These are phyloP conservation scores for Thermomucor indicae-seudaticae DNA, from an alignment of 371 early-diverging fungal genomes.

Conservation along the genomic window DNA sequence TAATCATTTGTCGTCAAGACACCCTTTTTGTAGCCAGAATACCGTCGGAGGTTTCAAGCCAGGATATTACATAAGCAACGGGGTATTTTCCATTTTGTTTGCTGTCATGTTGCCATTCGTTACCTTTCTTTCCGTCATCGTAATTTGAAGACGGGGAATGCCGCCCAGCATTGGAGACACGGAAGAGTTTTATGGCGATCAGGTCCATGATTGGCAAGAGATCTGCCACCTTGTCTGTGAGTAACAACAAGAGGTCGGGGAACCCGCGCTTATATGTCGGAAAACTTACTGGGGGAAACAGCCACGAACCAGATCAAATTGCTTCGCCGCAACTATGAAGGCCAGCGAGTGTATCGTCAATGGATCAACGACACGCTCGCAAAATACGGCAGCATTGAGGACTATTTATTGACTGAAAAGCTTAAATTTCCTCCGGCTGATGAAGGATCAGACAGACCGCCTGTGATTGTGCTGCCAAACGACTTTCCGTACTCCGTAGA, in stretches of 20 bases:
- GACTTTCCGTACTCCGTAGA: slow-evolving; percentile 62
- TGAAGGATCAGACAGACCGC: slow-evolving; percentile 5
- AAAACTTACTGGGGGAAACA: slow-evolving; percentile 1
- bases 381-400: slow-evolving; percentile 39
- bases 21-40: too few species aligned
- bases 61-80: too few species aligned
- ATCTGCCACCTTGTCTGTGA: slow-evolving; percentile 32
- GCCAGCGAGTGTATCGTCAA: slow-evolving; percentile 26
- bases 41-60: too few species aligned
- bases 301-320: slow-evolving; percentile 27
- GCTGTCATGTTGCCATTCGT: too few species aligned
- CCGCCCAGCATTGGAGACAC: slow-evolving; percentile 3
- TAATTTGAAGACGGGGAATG: too few species aligned
- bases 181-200: slow-evolving; percentile 17
- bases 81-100: too few species aligned
- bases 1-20: too few species aligned
- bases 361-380: slow-evolving; percentile 32
- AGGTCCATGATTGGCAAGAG: slow-evolving; percentile 37
- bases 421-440: slow-evolving; percentile 26
- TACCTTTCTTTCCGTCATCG: too few species aligned
- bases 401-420: slow-evolving; percentile 38
- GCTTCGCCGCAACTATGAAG: slow-evolving; percentile 24
- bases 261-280: not conserved
- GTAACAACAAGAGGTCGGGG: slow-evolving; percentile 2
- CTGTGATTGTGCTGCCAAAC: slow-evolving; percentile 47